Base-by-base conservation (phyloP, 1,284 basidiomycete species). In the Xanthoconium separans region DNA sequence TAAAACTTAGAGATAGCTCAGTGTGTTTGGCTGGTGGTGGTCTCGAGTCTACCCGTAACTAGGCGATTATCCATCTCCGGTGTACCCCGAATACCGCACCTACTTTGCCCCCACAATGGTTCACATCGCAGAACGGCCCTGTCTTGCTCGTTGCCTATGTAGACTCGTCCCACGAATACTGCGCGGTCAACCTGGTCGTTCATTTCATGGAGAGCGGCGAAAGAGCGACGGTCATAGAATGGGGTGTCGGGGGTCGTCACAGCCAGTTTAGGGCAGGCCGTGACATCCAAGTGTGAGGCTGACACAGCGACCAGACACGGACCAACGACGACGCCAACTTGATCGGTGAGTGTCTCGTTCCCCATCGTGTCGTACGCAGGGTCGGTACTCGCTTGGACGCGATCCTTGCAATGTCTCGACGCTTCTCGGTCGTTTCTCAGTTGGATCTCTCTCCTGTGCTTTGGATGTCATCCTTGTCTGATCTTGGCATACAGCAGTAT, bases 291-390 rank as follows among this genome's bases (percentile, higher is more conserved):
- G 18, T 24, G 18, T 15, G 37, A 10, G 16, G 6, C 24, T 13
- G 33, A 18, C 45, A 47, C 37, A 44, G 53, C 46, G 39, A 50
- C 49, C 10, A 33, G 15, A 34, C 49, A 57, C 47, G 36, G 53
- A 59, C 56, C 53, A 49, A 52, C 56, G 58, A 29, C 65, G 42
- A 60, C 66, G 53, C 29, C 59, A 44, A 65, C 61, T 60, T 64
- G 65, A 73, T 62, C 27, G 31, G 76, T 77, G 70, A 77, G 76
- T 69, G 30, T 74, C 61, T 47, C 50, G 18, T 58, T 27, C 27
- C 46, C 34, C 31, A 15, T 42, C 16, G 6, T 27, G 27, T 27
- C 27, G 27, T 27, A 27, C n/a, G 31, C 30, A 24, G 29, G 15
- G 47, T 44, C 24, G 31, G 8, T 6, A 22, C 18, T 15, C 20